Evolutionary conservation across 345 rosid species (phyloP), one percentile per base, ranked within the genome.

Genomic region (Syzygium aromaticum): DNA sequence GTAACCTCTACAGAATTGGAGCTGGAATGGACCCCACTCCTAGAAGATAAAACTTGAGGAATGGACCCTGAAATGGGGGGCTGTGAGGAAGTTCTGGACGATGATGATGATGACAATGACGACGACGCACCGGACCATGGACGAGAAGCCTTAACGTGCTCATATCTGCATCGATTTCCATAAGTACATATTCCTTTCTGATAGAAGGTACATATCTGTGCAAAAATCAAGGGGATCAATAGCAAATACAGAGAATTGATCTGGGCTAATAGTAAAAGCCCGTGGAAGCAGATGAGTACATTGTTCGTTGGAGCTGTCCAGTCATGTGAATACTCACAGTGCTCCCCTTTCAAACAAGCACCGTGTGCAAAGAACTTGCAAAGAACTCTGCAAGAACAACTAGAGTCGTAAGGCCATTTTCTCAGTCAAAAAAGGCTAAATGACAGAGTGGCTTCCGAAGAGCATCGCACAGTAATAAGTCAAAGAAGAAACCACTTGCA

Each of bases 351-450:
- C 67, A 98, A 88, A 86, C 99, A 98, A 25, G 98, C 96, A 90
- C 99, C 98, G 77, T 95, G 98, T 77, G 95, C 95, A 92, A 95
- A 96, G 91, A 95, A 98, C 93, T 96, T 96, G 91, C 98, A 96
- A 43, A 92, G 93, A 51, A 92, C 89, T 93, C 99, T 95, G 89
- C 28, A 67, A 86, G 52, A 88, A 89, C 30, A 52, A 33, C 43
- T 22, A 84, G 43, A n/a, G 38, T n/a, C 19, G 16, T 7, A 57
- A 33, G 51, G 23, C 28, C 87, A 67, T 49, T 13, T 15, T 46
- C 12, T n/a, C 84, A 82, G 59, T 25, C 85, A 84, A 84, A 53
- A 19, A 84, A 23, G 53, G 54, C 49, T 19, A 73, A 19, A 73
- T 40, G 43, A 73, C 49, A 38, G 82, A 73, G 11, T 19, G 49